Base-by-base conservation (phyloP, 2,329 filamentous ascomycete genomes). In the Curvularia hawaiiensis region DNA sequence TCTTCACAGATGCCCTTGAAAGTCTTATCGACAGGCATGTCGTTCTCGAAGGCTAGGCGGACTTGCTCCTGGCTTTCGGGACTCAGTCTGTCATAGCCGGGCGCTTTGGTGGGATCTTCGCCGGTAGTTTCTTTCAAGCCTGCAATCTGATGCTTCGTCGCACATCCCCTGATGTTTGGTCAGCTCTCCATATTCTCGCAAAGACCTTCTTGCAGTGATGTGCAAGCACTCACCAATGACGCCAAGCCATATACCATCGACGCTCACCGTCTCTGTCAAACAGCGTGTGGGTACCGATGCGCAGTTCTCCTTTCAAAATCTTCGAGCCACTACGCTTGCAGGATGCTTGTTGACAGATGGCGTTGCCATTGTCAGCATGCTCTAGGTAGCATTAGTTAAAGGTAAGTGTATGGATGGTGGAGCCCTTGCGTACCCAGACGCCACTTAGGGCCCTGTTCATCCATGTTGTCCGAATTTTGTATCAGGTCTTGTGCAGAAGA, bases 21-120 rank as follows among this genome's bases (percentile, higher is more conserved):
- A 65, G 96, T 92, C 52, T 90, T 88, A 40, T 90, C 83, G 64
- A 89, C 88, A 68, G 97, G 88, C 66, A 91, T 89, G 20, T 90
- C 91, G 69, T 91, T 82, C 52, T 84, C 82, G 39, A 97, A 76
- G 45, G 89, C 90, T 31, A 84, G 83, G 51, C 83, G 82, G 58
- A 97, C 80, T 79, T 95, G 96, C 39, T 85, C 85, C 75, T 92
- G 86, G 3, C 87, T 68, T 3, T 91, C 88, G 0, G 82, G 77
- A 39, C 87, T 79, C 1, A 96, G 77, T 60, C 92, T 90, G 14
- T 93, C 90, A 63, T 85, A 94, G 54, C 91, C 91, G 68, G 96
- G 90, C 55, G 96, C 81, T 52, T 83, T 78, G 44, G 89, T 84
- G 66, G 85, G 84, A 53, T 91, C 83, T 14, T 75, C 75, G 1